Conservation (phyloP, 345 rosid species). For the Mangifera indica region DNA sequence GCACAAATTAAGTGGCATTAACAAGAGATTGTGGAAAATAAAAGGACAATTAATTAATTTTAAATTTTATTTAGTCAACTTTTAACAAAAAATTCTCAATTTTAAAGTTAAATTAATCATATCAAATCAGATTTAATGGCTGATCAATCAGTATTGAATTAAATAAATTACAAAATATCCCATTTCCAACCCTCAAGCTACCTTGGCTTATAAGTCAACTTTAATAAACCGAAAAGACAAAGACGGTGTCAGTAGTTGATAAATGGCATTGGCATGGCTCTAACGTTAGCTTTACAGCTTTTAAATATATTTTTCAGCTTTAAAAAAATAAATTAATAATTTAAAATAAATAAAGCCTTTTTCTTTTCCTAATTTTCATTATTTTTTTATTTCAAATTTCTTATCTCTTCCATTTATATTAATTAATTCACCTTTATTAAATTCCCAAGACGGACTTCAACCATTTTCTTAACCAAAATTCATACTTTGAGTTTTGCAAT, state of each 20-base stretch:
- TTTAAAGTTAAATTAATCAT: too few species aligned
- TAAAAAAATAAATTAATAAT: conserved; percentile 25
- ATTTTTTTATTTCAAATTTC: conserved; percentile 24
- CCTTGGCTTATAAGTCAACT: too few species aligned
- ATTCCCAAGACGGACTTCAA: conserved; percentile 91
- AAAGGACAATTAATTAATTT: conserved; percentile 21
- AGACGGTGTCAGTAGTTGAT: conserved; percentile 64
- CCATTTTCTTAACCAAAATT: conserved; percentile 86
- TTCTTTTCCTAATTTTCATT: conserved; percentile 27
- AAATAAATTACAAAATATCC: too few species aligned
- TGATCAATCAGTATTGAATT: too few species aligned
- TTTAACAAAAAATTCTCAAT: too few species aligned
- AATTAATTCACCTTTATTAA: conserved; percentile 44
- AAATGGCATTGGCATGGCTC: conserved; percentile 52
- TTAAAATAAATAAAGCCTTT: conserved; percentile 32
- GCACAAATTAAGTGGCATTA: conserved; percentile 28
- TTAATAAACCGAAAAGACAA: conserved; percentile 50
- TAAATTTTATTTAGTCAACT: conserved; percentile 38
- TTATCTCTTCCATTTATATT: conserved; percentile 28
- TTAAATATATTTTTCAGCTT: conserved; percentile 24
- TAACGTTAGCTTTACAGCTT: conserved; percentile 64
- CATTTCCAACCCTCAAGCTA: too few species aligned
- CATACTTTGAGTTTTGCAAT: conserved; percentile 68
- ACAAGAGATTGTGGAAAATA: conserved; percentile 27
- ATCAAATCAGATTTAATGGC: too few species aligned